Evolutionary conservation across 208 protist species (phyloP), one percentile per base, ranked within the genome.

Genomic region (Endotrypanum monterogeii): DNA sequence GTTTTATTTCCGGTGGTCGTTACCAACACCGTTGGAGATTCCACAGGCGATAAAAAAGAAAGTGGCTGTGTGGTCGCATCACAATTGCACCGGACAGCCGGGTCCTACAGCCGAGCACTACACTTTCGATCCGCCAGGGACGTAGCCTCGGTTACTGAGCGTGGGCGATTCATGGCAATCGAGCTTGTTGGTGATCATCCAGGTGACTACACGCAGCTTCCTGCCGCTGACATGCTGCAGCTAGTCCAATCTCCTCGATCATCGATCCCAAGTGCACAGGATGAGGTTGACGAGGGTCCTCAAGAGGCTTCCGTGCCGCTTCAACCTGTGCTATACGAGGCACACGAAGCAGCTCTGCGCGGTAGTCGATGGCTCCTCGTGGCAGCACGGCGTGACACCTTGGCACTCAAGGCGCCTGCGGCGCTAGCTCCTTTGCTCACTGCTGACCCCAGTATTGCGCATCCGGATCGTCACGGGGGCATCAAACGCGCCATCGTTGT

Each of bases 171-270:
- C 18, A 70, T 87, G 3, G 78, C 85, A 35, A 91, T 96, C 67
- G 90, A 95, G 76, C 76, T 96, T 18, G 78, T 96, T 54, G 92
- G 92, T 3, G 92, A 96, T 62, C 88, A 88, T 39, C 79, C 85
- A 0, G 92, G 92, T 23, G 87, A 94, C 54, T 90, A 93, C 76
- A 50, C 82, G 28, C 86, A 89, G 32, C 73, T 85, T 25, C 39
- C 80, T 0, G 84, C 88, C 37, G 81, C 73, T n/a, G 83, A 82
- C 14, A 90, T 94, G 83, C 41, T 87, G 44, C 71, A 56, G 18
- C 78, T 81, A 66, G 71, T 62, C 25, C 41, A 28, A 14, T 14
- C 35, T 14, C 41, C n/a, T 9, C 67, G 28, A 30, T n/a, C 67
- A 18, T 7, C 48, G 1, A 0, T 51, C n/a, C 48, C 44, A 62